Evolutionary conservation across 768 basidiomycete genomes (phyloP).

Genomic region (Mycena indigotica): DNA sequence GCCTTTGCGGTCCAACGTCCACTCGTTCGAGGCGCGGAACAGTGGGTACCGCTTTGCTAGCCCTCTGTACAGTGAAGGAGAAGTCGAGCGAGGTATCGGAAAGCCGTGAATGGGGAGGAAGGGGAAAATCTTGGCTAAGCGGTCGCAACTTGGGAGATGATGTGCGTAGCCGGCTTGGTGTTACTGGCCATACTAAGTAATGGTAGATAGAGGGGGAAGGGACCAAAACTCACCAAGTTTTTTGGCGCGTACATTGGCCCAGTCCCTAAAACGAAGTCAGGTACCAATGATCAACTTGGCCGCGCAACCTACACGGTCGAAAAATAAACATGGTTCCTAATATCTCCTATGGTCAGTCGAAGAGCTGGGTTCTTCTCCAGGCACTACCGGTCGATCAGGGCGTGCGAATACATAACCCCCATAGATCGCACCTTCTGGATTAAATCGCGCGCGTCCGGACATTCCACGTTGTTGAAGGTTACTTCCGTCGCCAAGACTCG

Average conservation of each 20-base stretch:
- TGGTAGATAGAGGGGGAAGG: background rate
- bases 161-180: constrained; percentile 3
- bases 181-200: constrained; percentile 9
- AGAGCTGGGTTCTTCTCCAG: constrained; percentile 56
- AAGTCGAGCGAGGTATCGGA: constrained; percentile 19
- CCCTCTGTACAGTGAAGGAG: constrained; percentile 21
- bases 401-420: background rate
- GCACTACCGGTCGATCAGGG: constrained; percentile 40
- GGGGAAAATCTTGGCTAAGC: constrained; percentile 17
- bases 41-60: constrained; percentile 18
- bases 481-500: constrained; percentile 36
- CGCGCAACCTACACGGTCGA: constrained; percentile 42
- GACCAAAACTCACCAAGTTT: constrained; percentile 14
- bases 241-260: constrained; percentile 37
- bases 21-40: constrained; percentile 17
- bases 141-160: constrained; percentile 18
- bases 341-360: constrained; percentile 41
- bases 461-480: constrained; percentile 31
- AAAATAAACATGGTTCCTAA: constrained; percentile 55
- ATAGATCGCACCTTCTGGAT: constrained; percentile 43
- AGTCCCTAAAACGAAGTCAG: constrained; percentile 36
- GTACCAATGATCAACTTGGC: constrained; percentile 13
- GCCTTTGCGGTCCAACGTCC: constrained; percentile 1
- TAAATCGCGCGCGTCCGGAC: constrained; percentile 41
- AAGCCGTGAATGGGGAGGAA: constrained; percentile 10